These are phyloP conservation scores for Nannochloropsis oceanica DNA, from an alignment of 108 stramenopile genomes.

Conservation along the genomic window DNA sequence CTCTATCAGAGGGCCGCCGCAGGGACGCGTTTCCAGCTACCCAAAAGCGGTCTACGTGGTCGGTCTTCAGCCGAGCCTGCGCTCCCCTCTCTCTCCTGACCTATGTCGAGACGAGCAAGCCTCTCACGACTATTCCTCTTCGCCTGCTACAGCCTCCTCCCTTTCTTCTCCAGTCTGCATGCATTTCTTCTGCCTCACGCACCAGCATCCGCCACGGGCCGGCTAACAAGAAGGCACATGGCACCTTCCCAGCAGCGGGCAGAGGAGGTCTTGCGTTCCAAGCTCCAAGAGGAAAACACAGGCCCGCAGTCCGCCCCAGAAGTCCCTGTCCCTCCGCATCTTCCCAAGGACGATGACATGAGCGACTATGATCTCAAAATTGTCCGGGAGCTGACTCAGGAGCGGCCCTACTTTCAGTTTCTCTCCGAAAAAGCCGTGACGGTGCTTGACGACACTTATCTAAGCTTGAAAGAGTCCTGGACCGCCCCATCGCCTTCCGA, in stretches of 20 bases:
- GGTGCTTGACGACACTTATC: neutral
- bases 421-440: neutral
- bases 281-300: neutral
- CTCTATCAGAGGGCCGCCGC: no score
- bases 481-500: neutral
- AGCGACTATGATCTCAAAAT: neutral
- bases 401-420: neutral
- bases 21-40: no score
- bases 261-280: neutral
- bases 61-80: no score
- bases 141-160: neutral
- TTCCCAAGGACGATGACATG: neutral
- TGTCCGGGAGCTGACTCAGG: neutral
- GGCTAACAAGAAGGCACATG: neutral
- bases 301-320: neutral
- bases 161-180: neutral
- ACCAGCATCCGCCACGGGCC: neutral
- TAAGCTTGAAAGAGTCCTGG: neutral
- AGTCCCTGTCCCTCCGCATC: neutral
- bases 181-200: neutral
- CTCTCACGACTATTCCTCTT: neutral
- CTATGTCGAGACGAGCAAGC: neutral
- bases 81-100: neutral
- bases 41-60: no score
- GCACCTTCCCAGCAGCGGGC: neutral